Percentiles rank a stretch among this genome's conserved stretches.
These are phyloP conservation scores for Inonotus obliquus DNA, from an alignment of 1,284 basidiomycete species.

Conservation along the genomic window DNA sequence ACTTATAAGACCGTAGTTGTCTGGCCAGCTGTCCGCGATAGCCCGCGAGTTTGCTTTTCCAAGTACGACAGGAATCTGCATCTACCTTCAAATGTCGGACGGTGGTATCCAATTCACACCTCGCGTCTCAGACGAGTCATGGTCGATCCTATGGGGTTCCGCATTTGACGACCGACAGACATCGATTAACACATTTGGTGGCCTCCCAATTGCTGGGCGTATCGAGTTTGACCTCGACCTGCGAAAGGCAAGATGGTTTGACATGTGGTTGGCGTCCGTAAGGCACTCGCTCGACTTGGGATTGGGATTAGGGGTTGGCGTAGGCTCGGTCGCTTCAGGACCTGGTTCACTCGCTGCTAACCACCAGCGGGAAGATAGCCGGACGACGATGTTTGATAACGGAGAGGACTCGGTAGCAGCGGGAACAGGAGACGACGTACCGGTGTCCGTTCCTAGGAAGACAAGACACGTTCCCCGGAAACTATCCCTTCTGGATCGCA, in stretches of 20 bases:
- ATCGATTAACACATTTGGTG: slow-evolving; percentile 31
- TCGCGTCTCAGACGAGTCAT: slow-evolving; percentile 72
- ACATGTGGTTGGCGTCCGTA: slow-evolving; percentile 54
- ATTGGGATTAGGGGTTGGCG: too few species aligned
- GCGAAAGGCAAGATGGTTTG: slow-evolving; percentile 66
- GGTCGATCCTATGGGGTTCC: slow-evolving; percentile 66
- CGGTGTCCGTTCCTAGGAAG: slow-evolving; percentile 27
- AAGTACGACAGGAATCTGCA: slow-evolving; percentile 64
- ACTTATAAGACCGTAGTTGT: slow-evolving; percentile 44
- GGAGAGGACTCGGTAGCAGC: slow-evolving; percentile 33
- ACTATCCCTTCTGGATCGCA: slow-evolving; percentile 61
- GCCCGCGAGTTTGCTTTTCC: slow-evolving; percentile 78
- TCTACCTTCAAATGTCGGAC: slow-evolving; percentile 64
- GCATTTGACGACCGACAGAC: slow-evolving; percentile 41
- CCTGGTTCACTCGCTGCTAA: slow-evolving; percentile 35
- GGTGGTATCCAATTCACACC: slow-evolving; percentile 45
- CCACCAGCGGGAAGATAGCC: slow-evolving; percentile 52
- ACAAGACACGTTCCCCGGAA: slow-evolving; percentile 54
- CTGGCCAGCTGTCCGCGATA: slow-evolving; percentile 67
- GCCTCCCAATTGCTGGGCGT: slow-evolving; percentile 58
- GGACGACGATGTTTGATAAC: slow-evolving; percentile 41
- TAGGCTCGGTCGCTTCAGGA: slow-evolving; percentile 26
- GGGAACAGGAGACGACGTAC: slow-evolving; percentile 24
- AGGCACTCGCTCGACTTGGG: slow-evolving; percentile 36
- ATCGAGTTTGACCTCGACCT: slow-evolving; percentile 78